Base-by-base conservation (phyloP, 371 early-diverging fungal species). In the Basidiobolus heterosporus region DNA sequence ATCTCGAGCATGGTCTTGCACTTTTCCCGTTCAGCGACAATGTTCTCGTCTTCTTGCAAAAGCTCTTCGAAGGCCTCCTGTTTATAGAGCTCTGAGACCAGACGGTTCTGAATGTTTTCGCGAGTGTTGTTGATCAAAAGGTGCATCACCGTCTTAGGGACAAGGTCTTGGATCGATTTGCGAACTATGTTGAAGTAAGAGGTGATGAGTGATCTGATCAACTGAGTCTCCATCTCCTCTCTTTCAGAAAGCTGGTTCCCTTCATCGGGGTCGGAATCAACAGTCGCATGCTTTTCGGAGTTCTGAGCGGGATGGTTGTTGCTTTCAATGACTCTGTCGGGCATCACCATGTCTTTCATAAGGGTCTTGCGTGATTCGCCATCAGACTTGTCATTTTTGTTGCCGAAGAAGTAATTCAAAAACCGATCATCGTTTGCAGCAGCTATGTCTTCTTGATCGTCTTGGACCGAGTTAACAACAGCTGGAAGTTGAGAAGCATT, bases 101-200 rank as follows among this genome's bases (percentile, higher is more conserved):
- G 65, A 17, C 78, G 70, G 60, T 84, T 81, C 54, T 91, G 91
- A 41, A 91, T 74, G 18, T 65, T 56, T 48, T 83, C 76, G 50
- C 80, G 75, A 14, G 80, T 75, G 54, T 75, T 68, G 52, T 85
- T 82, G 30, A 88, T 85, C 37, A 88, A 59, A 41, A 85, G 51
- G 54, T 82, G 82, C 88, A 93, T 90, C 49, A 91, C 78, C 0
- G 91, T 87, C 57, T 93, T 93, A 9, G 94, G 94, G 2, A 93
- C 88, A 50, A 85, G 61, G 47, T 93, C 91, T 54, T 85, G 79
- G 36, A 91, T 78, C 9, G 78, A 72, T 60, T 84, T 83, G 51
- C 87, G 74, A 7, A 87, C 78, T 52, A 89, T 82, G 44, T 75
- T 69, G 58, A 91, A 88, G 62, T 93, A 89, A n/a, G 82, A 75